Evolutionary conservation across 108 stramenopile genomes (phyloP), one percentile per base, ranked within the genome.

Genomic region (Conticribra guillardii): DNA sequence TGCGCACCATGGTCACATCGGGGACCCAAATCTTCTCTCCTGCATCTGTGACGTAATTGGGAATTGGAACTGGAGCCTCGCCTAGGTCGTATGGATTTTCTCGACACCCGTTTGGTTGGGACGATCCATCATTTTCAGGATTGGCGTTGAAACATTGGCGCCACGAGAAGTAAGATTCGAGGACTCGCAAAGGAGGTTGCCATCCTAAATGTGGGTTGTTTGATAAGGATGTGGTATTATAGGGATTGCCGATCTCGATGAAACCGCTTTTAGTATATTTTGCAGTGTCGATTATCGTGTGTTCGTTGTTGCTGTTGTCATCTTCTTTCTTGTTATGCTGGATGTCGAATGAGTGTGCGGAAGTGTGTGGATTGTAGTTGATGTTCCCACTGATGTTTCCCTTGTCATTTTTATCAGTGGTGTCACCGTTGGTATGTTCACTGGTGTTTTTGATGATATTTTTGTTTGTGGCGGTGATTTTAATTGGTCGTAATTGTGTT

Each of bases 1-100:
- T 74, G 23, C 79, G 67, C 8, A 90, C 41, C 76, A 90, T 86
- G 19, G 83, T 86, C 45, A 87, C 89, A 69, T 90, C 87, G 0
- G 89, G 89, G 32, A 88, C 67, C 89, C 86, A 90, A 60, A 74
- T 57, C 48, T 77, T 48, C 2, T 54, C 53, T 16, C 54, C 55
- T 17, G n/a, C 8, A 11, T 41, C 37, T 41, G 37, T 5, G 5
- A 9, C 37, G 37, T 9, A 41, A 41, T 41, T n/a, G n/a, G n/a
- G n/a, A n/a, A n/a, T n/a, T n/a, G n/a, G n/a, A n/a, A n/a, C 30
- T 3, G 69, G 79, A n/a, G 61, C 60, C 31, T 24, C 30, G 7
- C 55, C 71, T 54, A 84, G 61, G 47, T 84, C 82, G 41, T 63
- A 33, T 4, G 64, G 56, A 24, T 69, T 71, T 31, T 89, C 85